Evolutionary conservation across 2,329 filamentous ascomycete genomes (phyloP).

Genomic region (Paradendryphiella salina): DNA sequence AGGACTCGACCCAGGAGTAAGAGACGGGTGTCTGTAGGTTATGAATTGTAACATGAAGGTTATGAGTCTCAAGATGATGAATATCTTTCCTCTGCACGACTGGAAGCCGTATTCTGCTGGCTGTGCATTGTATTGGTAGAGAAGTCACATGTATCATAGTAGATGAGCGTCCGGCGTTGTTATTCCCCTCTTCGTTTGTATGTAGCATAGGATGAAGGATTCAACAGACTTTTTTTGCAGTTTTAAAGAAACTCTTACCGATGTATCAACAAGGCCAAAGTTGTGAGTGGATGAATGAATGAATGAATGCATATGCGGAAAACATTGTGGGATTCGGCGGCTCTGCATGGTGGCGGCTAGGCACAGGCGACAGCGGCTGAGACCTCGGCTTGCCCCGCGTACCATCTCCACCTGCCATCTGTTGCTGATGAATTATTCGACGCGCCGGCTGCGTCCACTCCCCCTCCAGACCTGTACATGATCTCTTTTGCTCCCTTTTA

Average conservation of each 20-base stretch:
- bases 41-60: not conserved
- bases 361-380: conserved; percentile 1
- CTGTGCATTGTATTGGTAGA: conserved; percentile 32
- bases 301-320: too few relatives aligned
- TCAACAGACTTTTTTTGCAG: conserved; percentile 3
- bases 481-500: not conserved
- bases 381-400: conserved; percentile 26
- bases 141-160: conserved; percentile 36
- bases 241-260: conserved; percentile 12
- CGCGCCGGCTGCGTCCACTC: conserved; percentile 5
- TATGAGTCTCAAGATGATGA: not conserved
- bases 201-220: conserved; percentile 13
- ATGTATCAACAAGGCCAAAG: not conserved
- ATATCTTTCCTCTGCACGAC: conserved; percentile 1
- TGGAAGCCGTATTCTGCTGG: conserved; percentile 23
- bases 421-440: conserved; percentile 30
- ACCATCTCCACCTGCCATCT: conserved; percentile 22
- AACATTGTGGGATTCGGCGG: conserved; percentile 3
- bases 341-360: conserved; percentile 10
- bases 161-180: conserved; percentile 35
- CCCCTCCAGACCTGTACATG: conserved; percentile 8
- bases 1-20: conserved; percentile 24
- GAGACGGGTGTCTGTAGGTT: not conserved
- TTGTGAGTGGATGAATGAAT: not conserved
- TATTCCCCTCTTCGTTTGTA: conserved; percentile 30